Percentiles rank a stretch among this genome's conserved stretches.
Conservation (phyloP, 345 rosid species). For the Eucalyptus coolabah region DNA sequence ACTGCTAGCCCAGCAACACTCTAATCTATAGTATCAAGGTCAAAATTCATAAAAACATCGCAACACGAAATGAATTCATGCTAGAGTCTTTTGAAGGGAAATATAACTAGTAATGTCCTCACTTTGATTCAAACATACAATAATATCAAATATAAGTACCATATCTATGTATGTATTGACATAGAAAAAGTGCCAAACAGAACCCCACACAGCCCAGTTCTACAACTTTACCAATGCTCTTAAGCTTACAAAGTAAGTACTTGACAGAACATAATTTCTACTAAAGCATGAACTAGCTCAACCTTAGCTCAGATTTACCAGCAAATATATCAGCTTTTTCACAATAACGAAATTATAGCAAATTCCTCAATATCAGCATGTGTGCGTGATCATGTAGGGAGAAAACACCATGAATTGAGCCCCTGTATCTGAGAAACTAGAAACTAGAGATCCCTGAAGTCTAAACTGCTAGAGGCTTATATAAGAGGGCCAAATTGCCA, state of each 20-base stretch:
- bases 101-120: not conserved
- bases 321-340: not conserved
- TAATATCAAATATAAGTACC: not conserved
- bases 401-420: not conserved
- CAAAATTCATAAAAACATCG: not conserved
- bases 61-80: not conserved
- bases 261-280: not conserved
- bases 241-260: not conserved
- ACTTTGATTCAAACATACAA: not conserved
- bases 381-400: not conserved
- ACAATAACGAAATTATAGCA: not conserved
- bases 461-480: not conserved
- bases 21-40: not conserved
- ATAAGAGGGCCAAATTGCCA: not conserved
- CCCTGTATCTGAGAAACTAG: not conserved
- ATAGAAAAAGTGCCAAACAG: not conserved
- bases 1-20: not conserved
- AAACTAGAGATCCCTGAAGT: not conserved
- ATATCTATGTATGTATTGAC: not conserved
- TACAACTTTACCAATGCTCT: not conserved
- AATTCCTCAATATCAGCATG: not conserved
- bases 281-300: not conserved
- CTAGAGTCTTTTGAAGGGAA: not conserved
- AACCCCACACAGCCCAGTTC: not conserved
- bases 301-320: not conserved